A percentile compares a stretch with the other conserved stretches of the same genome.
Conservation (phyloP, 2,329 filamentous ascomycete genomes). For the Geoglossum cookeanum region DNA sequence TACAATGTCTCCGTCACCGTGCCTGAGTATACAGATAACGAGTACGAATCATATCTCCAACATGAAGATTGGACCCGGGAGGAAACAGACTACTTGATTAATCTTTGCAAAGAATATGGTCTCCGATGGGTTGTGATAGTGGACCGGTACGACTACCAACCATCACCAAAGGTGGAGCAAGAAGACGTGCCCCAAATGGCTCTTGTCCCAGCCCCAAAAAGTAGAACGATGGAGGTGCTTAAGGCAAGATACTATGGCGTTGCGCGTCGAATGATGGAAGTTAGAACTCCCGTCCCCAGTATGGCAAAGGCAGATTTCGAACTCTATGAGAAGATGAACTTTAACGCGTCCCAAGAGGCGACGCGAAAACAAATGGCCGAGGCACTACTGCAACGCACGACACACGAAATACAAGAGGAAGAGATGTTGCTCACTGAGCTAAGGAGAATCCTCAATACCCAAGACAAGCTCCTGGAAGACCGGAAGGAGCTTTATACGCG, state of each 20-base stretch:
- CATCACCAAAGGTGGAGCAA: constrained; percentile 14
- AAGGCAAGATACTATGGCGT: constrained; percentile 84
- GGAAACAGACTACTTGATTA: constrained; percentile 83
- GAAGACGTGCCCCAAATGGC: constrained; percentile 23
- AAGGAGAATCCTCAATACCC: constrained; percentile 73
- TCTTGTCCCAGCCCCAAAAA: constrained; percentile 32
- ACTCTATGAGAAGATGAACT: constrained; percentile 74
- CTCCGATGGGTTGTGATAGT: constrained; percentile 80
- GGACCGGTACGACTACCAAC: constrained; percentile 72
- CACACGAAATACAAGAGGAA: constrained; percentile 83
- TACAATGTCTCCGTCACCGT: constrained; percentile 69
- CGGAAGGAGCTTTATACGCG: constrained; percentile 71
- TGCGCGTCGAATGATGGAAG: constrained; percentile 61
- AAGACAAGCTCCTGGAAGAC: constrained; percentile 72
- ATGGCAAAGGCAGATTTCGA: constrained; percentile 79
- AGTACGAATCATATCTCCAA: constrained; percentile 60
- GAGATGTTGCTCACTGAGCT: constrained; percentile 76
- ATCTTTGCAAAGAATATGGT: constrained; percentile 57
- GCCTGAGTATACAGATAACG: constrained; percentile 68
- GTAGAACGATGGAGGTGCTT: constrained; percentile 68
- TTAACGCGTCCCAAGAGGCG: constrained; percentile 62
- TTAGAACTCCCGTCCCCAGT: constrained; percentile 59
- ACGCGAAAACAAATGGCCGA: constrained; percentile 71
- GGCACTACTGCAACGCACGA: constrained; percentile 56
- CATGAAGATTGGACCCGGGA: constrained; percentile 71